Evolutionary conservation across 306 rosid genomes (phyloP), one percentile per base, ranked within the genome.

Genomic region (Quillaja saponaria): DNA sequence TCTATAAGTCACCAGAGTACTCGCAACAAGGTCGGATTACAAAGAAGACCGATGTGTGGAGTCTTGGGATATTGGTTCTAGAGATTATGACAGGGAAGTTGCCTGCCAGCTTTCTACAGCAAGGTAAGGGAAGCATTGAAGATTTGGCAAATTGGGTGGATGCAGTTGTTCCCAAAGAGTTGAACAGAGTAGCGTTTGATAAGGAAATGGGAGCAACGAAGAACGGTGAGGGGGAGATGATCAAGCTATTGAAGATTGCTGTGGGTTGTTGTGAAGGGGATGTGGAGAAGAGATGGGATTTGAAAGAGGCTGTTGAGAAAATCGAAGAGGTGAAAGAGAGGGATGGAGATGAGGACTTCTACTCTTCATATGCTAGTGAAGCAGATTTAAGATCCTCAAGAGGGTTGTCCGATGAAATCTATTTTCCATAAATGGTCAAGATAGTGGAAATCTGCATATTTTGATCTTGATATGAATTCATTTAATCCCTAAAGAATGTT

Each of bases 41-140:
- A 17, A 89, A 81, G 96, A 94, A 87, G 72, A 84, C 82, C 1
- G 99, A 94, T 6, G 75, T 90, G 10, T 94, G 99, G 99, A 59
- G 90, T 37, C 82, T 94, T 11, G 99, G 99, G 21, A 68, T 87
- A 53, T 34, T 94, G 37, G 81, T 89, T 44, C 18, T 89, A 9
- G 97, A 94, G 78, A 87, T 80, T 3, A 44, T 94, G 16, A 85
- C 91, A 0, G 96, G 95, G 13, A 83, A 82, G 63, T 72, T 76
- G 54, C 80, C 85, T 0, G 72, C 90, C 3, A 79, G 64, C 68
- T 76, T 83, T 35, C 28, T 83, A 56, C 94, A 81, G 34, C 80
- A 79, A 4, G 78, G 82, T 18, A 84, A 87, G 72, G 80, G 80
- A 16, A 81, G 81, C 6, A 81, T 78, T 64, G 78, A 82, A 78